These are phyloP conservation scores for Cucumis hystrix DNA, from an alignment of 306 rosid species.

Conservation along the genomic window DNA sequence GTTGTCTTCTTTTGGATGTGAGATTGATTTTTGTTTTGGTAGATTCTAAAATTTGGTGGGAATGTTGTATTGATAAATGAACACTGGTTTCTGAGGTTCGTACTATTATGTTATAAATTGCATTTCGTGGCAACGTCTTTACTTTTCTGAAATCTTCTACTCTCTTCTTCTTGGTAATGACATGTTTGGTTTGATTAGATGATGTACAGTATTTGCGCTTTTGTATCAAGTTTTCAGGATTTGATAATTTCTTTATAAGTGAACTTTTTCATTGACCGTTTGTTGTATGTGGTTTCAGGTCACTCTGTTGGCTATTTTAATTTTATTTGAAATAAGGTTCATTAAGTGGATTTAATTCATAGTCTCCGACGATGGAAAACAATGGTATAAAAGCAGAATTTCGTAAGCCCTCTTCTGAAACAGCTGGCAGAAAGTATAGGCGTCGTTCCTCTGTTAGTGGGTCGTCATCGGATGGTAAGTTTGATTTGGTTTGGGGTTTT, in stretches of 20 bases:
- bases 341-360: slow-evolving; percentile 31
- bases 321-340: neutral
- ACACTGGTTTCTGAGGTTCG: neutral
- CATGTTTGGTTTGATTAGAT: neutral
- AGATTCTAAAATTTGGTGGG: neutral
- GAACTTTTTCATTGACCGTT: neutral
- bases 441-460: slow-evolving; percentile 56
- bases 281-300: neutral
- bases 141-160: neutral
- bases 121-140: neutral
- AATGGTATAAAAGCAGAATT: slow-evolving; percentile 39
- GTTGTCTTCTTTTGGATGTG: neutral
- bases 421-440: slow-evolving; percentile 64
- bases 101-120: neutral
- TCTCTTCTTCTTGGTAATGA: neutral
- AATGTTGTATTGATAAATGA: neutral
- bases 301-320: neutral
- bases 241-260: neutral
- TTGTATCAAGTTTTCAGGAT: neutral
- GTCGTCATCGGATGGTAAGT: slow-evolving; percentile 63
- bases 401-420: slow-evolving; percentile 61
- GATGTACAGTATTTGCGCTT: neutral
- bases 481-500: slow-evolving; percentile 7
- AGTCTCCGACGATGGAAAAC: slow-evolving; percentile 13
- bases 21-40: neutral